Base-by-base conservation (phyloP, 768 basidiomycete species). In the Termitomyces heimii region DNA sequence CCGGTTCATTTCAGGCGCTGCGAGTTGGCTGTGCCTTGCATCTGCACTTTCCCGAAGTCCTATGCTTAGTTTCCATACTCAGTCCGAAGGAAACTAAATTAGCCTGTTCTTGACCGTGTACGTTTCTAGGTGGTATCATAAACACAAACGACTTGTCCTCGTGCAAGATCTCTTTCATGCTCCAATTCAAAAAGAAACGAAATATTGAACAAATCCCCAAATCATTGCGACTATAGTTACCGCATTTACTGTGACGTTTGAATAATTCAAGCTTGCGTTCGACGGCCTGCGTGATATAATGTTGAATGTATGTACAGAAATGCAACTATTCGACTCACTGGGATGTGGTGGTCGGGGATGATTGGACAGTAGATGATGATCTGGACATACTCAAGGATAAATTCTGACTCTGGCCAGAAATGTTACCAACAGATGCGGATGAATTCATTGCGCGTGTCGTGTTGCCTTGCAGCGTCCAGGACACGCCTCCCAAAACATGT, bases 401-500 rank as follows among this genome's bases (percentile, higher is more conserved):
- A 26, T 47, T 51, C 8, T 52, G 50, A 26, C 22, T 44, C 40
- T 51, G 39, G 13, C 35, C 50, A 18, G 43, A 46, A 3, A 54
- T 24, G 34, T 76, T 77, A 26, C 92, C 89, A 18, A 92, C 87
- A n/a, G 73, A 65, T 1, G 81, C 88, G 28, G 68, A 74, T 3
- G 74, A 57, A 59, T 89, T 85, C 65, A 82, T 86, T 5, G 86
- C 88, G 52, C 75, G 72, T 0, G 90, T 92, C 1, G 89, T 88
- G 42, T 83, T 84, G 4, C 86, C 80, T 55, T 83, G 79, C 43
- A 94, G 68, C 1, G 77, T 74, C 92, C 92, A 94, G 2, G 72
- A 78, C 40, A 94, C 79, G 4, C 91, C 92, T 9, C 83, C 86
- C 58, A 87, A 73, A 34, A 94, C 79, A 68, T 95, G 92, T 0